Conservation (phyloP, 768 basidiomycete species). For the Russula lepida region DNA sequence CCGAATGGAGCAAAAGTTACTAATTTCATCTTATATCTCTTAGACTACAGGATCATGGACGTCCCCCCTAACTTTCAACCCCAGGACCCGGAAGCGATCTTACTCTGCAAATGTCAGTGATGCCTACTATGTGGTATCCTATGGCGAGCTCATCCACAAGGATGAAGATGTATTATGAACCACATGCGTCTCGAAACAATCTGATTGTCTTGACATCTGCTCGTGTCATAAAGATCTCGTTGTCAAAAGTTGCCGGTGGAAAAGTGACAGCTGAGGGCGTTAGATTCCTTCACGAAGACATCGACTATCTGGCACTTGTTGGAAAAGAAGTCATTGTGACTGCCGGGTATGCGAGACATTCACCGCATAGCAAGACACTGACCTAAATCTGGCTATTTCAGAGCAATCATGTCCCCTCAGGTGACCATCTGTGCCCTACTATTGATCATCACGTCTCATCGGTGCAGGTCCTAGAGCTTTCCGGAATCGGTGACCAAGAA, state of each 20-base stretch:
- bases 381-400: background rate
- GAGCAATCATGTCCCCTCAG: conserved; percentile 15
- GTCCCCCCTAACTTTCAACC: conserved; percentile 1
- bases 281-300: conserved; percentile 10
- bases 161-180: conserved; percentile 21
- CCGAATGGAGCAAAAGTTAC: background rate
- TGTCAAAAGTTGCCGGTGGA: background rate
- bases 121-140: no score
- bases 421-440: background rate
- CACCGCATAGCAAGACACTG: background rate
- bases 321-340: conserved; percentile 16
- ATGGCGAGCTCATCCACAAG: background rate
- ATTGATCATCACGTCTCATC: background rate
- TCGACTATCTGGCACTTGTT: conserved; percentile 4
- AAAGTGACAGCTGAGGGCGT: conserved; percentile 8
- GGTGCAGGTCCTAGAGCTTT: conserved; percentile 16
- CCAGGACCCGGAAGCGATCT: conserved; percentile 2
- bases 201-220: conserved; percentile 21
- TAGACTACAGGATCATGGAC: conserved; percentile 12
- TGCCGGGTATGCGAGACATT: conserved; percentile 9
- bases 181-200: conserved; percentile 21
- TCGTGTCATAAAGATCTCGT: conserved; percentile 7
- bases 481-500: conserved; percentile 15
- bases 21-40: background rate
- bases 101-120: conserved; percentile 16